These are phyloP conservation scores for Lobosporangium transversale DNA, from an alignment of 192 early-diverging fungal genomes.

Conservation along the genomic window DNA sequence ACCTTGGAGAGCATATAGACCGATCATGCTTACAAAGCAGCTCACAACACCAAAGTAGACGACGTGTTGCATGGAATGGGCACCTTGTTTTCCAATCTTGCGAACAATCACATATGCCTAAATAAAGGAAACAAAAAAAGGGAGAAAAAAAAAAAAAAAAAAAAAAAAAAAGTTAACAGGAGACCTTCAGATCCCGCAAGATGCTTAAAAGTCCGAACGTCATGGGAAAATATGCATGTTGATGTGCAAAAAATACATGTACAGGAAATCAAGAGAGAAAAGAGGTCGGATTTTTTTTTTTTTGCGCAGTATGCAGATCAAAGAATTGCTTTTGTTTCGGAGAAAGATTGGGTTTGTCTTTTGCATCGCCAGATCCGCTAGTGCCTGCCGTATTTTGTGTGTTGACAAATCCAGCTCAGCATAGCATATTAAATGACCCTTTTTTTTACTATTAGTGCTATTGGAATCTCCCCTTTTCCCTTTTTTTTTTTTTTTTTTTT, in stretches of 20 bases:
- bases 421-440: too few relatives aligned
- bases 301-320: too few relatives aligned
- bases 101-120: slow-evolving; percentile 77
- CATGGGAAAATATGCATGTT: neutral
- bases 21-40: slow-evolving; percentile 59
- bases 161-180: neutral
- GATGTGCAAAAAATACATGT: neutral
- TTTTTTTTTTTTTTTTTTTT: too few relatives aligned
- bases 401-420: too few relatives aligned
- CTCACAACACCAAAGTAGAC: slow-evolving; percentile 79
- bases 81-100: slow-evolving; percentile 70
- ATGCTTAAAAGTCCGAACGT: too few relatives aligned
- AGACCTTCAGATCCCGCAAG: too few relatives aligned
- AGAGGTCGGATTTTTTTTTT: neutral
- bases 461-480: too few relatives aligned
- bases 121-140: neutral
- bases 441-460: too few relatives aligned
- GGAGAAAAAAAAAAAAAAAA: neutral
- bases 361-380: too few relatives aligned
- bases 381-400: too few relatives aligned
- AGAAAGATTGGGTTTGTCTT: neutral
- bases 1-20: slow-evolving; percentile 46
- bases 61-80: slow-evolving; percentile 82
- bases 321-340: too few relatives aligned
- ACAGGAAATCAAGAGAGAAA: slow-evolving; percentile 1